Evolutionary conservation across 1,284 basidiomycete genomes (phyloP).

Genomic region (Inonotus hispidus): DNA sequence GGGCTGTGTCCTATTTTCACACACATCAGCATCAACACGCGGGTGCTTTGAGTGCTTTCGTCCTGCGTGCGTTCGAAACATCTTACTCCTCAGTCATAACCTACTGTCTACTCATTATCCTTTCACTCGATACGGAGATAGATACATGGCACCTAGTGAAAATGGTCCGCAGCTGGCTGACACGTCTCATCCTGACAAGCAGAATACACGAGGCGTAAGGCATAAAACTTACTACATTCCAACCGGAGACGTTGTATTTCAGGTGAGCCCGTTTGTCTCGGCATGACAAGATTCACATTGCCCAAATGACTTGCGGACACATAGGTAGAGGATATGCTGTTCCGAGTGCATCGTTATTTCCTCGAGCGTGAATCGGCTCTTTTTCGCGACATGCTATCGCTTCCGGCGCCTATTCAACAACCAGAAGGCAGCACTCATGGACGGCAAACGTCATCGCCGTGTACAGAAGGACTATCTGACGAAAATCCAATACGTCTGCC

Average conservation of each 20-base stretch:
- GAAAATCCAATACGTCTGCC: constrained; percentile 47
- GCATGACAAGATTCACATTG: background rate
- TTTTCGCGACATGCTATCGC: constrained; percentile 32
- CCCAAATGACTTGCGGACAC: background rate
- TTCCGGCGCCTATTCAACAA: constrained; percentile 26
- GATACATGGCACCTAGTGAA: no score
- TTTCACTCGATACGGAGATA: no score
- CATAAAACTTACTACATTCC: constrained; percentile 15
- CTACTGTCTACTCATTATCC: no score
- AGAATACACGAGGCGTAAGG: background rate
- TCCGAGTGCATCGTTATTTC: constrained; percentile 60
- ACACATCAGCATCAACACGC: no score
- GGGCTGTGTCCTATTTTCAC: no score
- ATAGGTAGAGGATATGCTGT: constrained; percentile 44
- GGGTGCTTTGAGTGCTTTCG: no score
- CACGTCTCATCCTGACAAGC: no score
- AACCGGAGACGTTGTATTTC: constrained; percentile 17
- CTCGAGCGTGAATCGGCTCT: constrained; percentile 56
- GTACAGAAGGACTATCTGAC: constrained; percentile 37
- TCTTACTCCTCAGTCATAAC: no score
- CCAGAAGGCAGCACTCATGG: background rate
- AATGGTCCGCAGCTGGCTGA: no score
- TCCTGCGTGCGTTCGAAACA: no score
- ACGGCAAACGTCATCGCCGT: constrained; percentile 29
- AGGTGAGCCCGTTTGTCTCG: background rate